Evolutionary conservation across 2,329 filamentous ascomycete genomes (phyloP).

Genomic region (Scolecobasidium constrictum): DNA sequence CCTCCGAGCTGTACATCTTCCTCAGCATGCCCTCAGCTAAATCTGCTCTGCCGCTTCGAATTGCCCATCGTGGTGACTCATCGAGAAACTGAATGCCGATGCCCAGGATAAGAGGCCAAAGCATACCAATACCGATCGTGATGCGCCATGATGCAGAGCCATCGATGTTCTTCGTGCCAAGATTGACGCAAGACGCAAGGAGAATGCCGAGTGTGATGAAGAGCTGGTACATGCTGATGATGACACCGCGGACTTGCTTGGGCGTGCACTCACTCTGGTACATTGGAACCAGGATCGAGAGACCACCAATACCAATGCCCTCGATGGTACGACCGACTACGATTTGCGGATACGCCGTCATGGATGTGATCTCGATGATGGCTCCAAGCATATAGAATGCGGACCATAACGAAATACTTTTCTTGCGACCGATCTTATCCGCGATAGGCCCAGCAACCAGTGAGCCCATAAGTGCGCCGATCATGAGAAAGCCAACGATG

Average conservation of each 20-base stretch:
- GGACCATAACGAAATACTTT: conserved; percentile 38
- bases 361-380: conserved; percentile 31
- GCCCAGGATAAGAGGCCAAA: conserved; percentile 44
- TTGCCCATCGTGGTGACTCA: conserved; percentile 22
- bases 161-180: conserved; percentile 41
- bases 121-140: conserved; percentile 48
- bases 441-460: conserved; percentile 36
- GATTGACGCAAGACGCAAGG: conserved; percentile 42
- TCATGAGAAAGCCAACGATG: conserved; percentile 10
- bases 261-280: conserved; percentile 59
- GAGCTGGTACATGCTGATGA: conserved; percentile 55
- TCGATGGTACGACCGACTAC: conserved; percentile 35
- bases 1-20: not conserved
- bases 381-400: conserved; percentile 30
- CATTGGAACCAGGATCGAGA: conserved; percentile 23
- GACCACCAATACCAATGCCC: conserved; percentile 2
- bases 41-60: not conserved
- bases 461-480: conserved; percentile 31
- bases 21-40: not conserved
- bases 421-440: conserved; percentile 39
- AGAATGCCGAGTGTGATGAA: conserved; percentile 60
- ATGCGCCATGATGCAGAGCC: conserved; percentile 49
- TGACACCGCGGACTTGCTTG: conserved; percentile 50
- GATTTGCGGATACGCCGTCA: conserved; percentile 29
- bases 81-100: conserved; percentile 43